These are phyloP conservation scores for Zanthoxylum bungeanum DNA, from an alignment of 345 rosid genomes.

Conservation along the genomic window DNA sequence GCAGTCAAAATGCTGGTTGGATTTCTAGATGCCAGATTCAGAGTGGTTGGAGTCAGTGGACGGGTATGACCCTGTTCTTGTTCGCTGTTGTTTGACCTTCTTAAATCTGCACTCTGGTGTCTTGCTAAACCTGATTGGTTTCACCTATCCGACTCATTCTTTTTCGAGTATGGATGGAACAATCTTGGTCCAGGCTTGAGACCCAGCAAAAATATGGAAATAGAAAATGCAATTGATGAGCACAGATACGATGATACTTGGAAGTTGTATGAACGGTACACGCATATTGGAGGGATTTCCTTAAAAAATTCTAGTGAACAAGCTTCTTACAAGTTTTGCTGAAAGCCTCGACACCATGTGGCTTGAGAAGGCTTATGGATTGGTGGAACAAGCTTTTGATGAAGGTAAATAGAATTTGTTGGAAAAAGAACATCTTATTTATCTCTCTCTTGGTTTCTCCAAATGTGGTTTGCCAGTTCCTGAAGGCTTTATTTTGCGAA, in stretches of 20 bases:
- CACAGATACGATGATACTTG: slow-evolving; percentile 50
- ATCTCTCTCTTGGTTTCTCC: slow-evolving; percentile 70
- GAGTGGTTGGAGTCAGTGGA: slow-evolving; percentile 7
- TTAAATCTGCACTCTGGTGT: not conserved
- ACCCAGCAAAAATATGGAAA: slow-evolving; percentile 63
- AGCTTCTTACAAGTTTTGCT: slow-evolving; percentile 48
- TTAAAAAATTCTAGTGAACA: slow-evolving; percentile 57
- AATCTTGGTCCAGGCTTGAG: slow-evolving; percentile 73
- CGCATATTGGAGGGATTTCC: slow-evolving; percentile 89
- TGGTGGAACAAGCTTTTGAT: slow-evolving; percentile 63
- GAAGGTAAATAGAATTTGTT: slow-evolving; percentile 74
- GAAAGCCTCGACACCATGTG: slow-evolving; percentile 53
- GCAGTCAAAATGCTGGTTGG: not conserved
- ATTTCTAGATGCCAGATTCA: slow-evolving; percentile 12
- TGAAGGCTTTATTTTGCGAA: slow-evolving; percentile 72
- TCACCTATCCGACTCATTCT: slow-evolving; percentile 15
- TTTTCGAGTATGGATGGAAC: slow-evolving; percentile 51
- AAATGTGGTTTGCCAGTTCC: slow-evolving; percentile 61
- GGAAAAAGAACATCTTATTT: slow-evolving; percentile 68
- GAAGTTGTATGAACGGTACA: slow-evolving; percentile 66
- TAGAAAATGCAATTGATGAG: slow-evolving; percentile 63
- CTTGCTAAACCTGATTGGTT: slow-evolving; percentile 8
- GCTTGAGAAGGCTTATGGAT: slow-evolving; percentile 62
- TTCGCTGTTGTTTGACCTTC: slow-evolving; percentile 6
- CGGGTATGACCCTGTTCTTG: slow-evolving; percentile 6